Percentiles rank a stretch among this genome's conserved stretches.
These are phyloP conservation scores for Stemphylium lycopersici DNA, from an alignment of 2,329 filamentous ascomycete genomes.

Conservation along the genomic window DNA sequence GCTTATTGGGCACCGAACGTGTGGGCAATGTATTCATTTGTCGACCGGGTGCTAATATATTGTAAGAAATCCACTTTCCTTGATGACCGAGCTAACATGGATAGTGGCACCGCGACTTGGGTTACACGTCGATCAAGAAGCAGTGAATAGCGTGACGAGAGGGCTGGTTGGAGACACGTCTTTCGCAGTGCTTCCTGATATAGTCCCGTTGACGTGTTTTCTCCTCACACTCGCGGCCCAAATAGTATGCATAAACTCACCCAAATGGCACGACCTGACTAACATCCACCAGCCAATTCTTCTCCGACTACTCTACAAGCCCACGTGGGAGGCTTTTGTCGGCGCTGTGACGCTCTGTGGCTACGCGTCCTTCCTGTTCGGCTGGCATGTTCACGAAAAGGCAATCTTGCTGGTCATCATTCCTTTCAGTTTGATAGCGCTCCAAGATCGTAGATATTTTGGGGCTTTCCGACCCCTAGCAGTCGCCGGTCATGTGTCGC, in stretches of 20 bases:
- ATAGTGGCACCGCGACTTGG: constrained; percentile 82
- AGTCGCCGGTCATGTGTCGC: constrained; percentile 90
- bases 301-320: constrained; percentile 78
- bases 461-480: constrained; percentile 90
- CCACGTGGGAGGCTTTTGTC: constrained; percentile 88
- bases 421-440: constrained; percentile 89
- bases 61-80: constrained; percentile 59
- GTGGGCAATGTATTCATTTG: constrained; percentile 96
- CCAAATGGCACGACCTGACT: constrained; percentile 7
- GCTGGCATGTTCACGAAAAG: constrained; percentile 99
- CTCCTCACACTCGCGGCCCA: constrained; percentile 83
- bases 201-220: constrained; percentile 82
- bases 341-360: constrained; percentile 90
- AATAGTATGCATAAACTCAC: constrained; percentile 54
- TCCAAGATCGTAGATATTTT: constrained; percentile 87
- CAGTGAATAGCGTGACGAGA: constrained; percentile 86
- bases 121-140: constrained; percentile 72
- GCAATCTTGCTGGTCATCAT: constrained; percentile 93
- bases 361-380: constrained; percentile 95
- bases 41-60: constrained; percentile 81
- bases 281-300: constrained; percentile 57
- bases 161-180: constrained; percentile 92
- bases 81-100: constrained; percentile 16
- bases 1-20: constrained; percentile 98
- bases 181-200: constrained; percentile 89